Base-by-base conservation (phyloP, 345 rosid species). In the Linum trigynum region DNA sequence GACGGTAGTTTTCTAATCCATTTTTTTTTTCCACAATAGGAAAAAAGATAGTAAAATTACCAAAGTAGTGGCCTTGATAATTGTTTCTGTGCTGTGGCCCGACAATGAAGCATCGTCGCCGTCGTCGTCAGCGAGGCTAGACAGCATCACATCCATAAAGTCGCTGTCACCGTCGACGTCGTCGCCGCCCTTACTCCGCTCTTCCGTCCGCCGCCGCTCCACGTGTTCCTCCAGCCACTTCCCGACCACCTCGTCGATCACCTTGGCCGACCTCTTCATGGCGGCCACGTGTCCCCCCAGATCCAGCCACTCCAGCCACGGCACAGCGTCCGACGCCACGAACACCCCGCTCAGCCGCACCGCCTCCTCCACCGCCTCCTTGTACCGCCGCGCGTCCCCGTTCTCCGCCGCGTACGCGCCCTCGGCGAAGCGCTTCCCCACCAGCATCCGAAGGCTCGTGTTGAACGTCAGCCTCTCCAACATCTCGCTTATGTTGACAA, bases 221-320 rank as follows among this genome's bases (percentile, higher is more conserved):
- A 82, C 51, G 74, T 82, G 94, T 55, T 86, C 85, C 4, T 83
- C 76, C 38, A 86, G 73, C 94, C 94, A 89, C 1, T 38, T 72
- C 16, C 74, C 72, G 17, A 85, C 67, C 14, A 78, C 62, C 1
- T 55, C 48, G 63, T 89, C 91, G 35, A 85, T 37, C 67, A 81
- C 84, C 65, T 78, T 80, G 9, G 75, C 76, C 0, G 75, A 71
- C 57, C 66, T 69, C 71, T 81, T 86, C 91, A 89, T 89, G 23
- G 74, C 62, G 38, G 67, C 8, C 4, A 81, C 72, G 40, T 76
- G 64, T 7, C 85, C 85, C 11, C 37, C 36, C 43, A 79, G 59
- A 72, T 87, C 92, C 50, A 85, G 39, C 87, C 88, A 79, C 59
- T 78, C 90, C 3, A 82, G 72, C 79, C 84, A 83, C 12, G 88